These are phyloP conservation scores for Eucalyptus sideroxylon DNA, from an alignment of 345 rosid species.

Conservation along the genomic window DNA sequence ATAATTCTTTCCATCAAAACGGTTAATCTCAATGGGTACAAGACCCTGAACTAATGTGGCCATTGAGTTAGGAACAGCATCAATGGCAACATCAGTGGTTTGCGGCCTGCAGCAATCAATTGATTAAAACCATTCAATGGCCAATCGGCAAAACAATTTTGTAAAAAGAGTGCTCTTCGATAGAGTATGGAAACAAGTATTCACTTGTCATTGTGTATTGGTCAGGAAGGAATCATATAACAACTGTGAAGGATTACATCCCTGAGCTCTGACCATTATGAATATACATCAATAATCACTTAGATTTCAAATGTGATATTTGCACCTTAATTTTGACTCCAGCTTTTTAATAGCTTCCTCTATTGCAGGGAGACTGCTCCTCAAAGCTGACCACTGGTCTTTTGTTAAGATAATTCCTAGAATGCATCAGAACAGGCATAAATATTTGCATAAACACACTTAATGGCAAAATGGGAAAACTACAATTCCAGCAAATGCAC, in stretches of 20 bases:
- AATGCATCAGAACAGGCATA: not conserved
- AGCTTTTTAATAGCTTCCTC: slow-evolving; percentile 41
- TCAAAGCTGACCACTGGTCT: slow-evolving; percentile 49
- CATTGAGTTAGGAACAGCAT: slow-evolving; percentile 13
- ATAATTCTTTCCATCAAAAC: slow-evolving; percentile 75
- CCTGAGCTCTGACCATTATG: not conserved
- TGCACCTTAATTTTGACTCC: slow-evolving; percentile 49
- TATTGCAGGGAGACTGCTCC: slow-evolving; percentile 35
- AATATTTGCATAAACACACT: not conserved
- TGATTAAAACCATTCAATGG: not conserved
- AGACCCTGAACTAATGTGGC: slow-evolving; percentile 8
- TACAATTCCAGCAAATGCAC: not conserved
- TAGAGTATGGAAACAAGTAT: not conserved
- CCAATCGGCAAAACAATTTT: not conserved
- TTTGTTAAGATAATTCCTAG: slow-evolving; percentile 44
- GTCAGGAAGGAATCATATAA: not conserved
- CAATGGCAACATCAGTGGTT: not conserved
- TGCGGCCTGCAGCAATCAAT: slow-evolving; percentile 16
- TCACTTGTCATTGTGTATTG: not conserved
- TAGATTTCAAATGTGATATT: not conserved
- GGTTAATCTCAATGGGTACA: slow-evolving; percentile 25
- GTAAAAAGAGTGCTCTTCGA: not conserved
- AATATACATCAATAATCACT: not conserved
- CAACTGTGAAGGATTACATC: not conserved
- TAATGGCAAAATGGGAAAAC: not conserved